Evolutionary conservation across 768 basidiomycete genomes (phyloP).

Genomic region (Tephrocybe rancida): DNA sequence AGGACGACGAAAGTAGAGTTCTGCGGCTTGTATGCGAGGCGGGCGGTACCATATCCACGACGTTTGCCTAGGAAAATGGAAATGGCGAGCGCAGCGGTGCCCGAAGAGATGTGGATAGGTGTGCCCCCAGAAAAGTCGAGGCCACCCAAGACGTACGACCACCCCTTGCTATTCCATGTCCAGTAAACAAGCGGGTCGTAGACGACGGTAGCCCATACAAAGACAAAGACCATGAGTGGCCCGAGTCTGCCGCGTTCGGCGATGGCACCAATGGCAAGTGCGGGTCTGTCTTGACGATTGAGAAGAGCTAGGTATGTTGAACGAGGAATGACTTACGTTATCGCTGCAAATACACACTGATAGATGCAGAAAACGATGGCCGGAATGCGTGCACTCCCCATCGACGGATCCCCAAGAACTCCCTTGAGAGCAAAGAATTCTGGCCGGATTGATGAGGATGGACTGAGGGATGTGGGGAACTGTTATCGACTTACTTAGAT

Average conservation of each 20-base stretch:
- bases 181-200: conserved; percentile 96
- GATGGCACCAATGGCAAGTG: conserved; percentile 89
- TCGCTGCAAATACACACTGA: conserved; percentile 89
- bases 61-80: conserved; percentile 91
- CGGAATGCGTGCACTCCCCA: conserved; percentile 72
- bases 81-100: conserved; percentile 88
- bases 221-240: conserved; percentile 88
- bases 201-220: conserved; percentile 85
- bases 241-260: conserved; percentile 88
- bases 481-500: conserved; percentile 75
- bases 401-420: conserved; percentile 76
- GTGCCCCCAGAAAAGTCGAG: conserved; percentile 96
- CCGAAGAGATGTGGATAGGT: conserved; percentile 95
- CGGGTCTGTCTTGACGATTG: conserved; percentile 50
- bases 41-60: conserved; percentile 87
- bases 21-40: conserved; percentile 90
- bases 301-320: neutral
- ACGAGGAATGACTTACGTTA: conserved; percentile 68
- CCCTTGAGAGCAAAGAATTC: conserved; percentile 83
- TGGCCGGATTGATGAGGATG: conserved; percentile 23
- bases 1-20: conserved; percentile 91
- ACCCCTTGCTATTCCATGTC: conserved; percentile 88
- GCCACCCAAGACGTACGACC: conserved; percentile 78
- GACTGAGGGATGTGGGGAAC: neutral
- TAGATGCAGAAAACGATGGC: conserved; percentile 80